phyloP scores from a whole-genome alignment of 306 rosid genomes.

The Dicorynia guianensis region DNA sequence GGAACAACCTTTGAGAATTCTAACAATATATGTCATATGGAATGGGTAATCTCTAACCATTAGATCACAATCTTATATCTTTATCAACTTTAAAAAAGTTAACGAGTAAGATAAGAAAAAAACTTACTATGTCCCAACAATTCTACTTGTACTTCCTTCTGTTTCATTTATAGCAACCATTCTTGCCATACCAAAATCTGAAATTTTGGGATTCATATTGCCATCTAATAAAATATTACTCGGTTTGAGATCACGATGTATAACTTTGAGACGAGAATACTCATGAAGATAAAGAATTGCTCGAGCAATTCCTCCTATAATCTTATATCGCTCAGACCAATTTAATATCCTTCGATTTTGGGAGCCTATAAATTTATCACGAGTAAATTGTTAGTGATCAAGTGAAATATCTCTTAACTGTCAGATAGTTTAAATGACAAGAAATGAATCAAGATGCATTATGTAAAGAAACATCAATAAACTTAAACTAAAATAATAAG shows the following conservation, averaged over 20 bases:
- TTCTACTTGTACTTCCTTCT: constrained; percentile 29
- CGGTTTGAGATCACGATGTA: constrained; percentile 52
- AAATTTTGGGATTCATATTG: constrained; percentile 47
- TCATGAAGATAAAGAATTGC: too few species aligned
- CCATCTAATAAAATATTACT: constrained; percentile 47
- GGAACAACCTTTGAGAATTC: too few species aligned
- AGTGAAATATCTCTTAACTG: neutral
- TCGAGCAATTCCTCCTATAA: constrained; percentile 21
- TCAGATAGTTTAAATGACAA: too few species aligned
- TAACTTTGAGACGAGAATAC: constrained; percentile 46
- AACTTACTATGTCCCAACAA: constrained; percentile 57
- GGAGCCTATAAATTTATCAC: neutral
- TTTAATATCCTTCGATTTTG: constrained; percentile 27
- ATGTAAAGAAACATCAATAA: too few species aligned
- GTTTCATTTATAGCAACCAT: constrained; percentile 30
- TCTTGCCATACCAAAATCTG: constrained; percentile 57
- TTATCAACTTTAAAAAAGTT: too few species aligned
- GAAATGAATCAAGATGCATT: too few species aligned
- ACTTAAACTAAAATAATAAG: too few species aligned
- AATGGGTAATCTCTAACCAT: too few species aligned
- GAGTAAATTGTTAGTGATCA: neutral
- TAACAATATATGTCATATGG: too few species aligned
- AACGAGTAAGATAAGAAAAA: too few species aligned
- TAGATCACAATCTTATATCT: too few species aligned
- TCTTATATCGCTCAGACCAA: constrained; percentile 42